Evolutionary conservation across 257 asterid genomes (phyloP).

Genomic region (Striga asiatica): DNA sequence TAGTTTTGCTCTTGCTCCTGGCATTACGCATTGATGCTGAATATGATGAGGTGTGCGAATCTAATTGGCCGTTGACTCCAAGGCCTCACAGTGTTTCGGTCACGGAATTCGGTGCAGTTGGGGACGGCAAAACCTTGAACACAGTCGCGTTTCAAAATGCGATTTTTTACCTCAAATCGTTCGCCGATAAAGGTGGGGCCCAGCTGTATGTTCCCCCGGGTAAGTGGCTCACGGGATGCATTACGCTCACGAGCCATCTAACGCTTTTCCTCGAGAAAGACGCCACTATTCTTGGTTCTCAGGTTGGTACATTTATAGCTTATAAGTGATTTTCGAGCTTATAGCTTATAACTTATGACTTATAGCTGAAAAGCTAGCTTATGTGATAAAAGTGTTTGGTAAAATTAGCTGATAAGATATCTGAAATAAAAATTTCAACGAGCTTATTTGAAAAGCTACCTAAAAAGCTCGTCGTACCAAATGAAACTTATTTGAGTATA

Average conservation of each 20-base stretch:
- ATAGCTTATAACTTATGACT: too few relatives aligned
- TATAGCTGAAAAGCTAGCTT: too few relatives aligned
- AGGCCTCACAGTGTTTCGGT: conserved; percentile 98
- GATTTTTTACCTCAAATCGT: conserved; percentile 86
- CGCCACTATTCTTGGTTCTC: conserved; percentile 75
- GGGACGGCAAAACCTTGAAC: conserved; percentile 79
- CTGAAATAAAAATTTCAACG: too few relatives aligned
- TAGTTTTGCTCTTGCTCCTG: conserved; percentile 50
- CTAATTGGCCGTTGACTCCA: conserved; percentile 56
- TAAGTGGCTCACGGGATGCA: conserved; percentile 77
- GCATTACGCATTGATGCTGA: conserved; percentile 29
- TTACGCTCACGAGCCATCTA: conserved; percentile 93
- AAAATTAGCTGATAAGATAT: too few relatives aligned
- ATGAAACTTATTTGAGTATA: too few relatives aligned
- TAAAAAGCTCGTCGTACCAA: too few relatives aligned
- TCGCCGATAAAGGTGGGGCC: conserved; percentile 96
- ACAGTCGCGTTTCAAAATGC: conserved; percentile 96
- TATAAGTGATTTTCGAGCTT: too few relatives aligned
- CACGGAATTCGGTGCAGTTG: conserved; percentile 86
- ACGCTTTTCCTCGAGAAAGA: conserved; percentile 87
- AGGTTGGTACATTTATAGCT: conserved; percentile 31
- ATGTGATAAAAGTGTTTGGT: too few relatives aligned
- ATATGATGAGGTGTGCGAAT: conserved; percentile 59
- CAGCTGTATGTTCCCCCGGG: conserved; percentile 95
- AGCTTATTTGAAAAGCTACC: too few relatives aligned